A percentile compares a stretch with the other conserved stretches of the same genome.
These are phyloP conservation scores for Lodderomyces metapsilosis DNA, from an alignment of 1,139 yeast genomes.

Conservation along the genomic window DNA sequence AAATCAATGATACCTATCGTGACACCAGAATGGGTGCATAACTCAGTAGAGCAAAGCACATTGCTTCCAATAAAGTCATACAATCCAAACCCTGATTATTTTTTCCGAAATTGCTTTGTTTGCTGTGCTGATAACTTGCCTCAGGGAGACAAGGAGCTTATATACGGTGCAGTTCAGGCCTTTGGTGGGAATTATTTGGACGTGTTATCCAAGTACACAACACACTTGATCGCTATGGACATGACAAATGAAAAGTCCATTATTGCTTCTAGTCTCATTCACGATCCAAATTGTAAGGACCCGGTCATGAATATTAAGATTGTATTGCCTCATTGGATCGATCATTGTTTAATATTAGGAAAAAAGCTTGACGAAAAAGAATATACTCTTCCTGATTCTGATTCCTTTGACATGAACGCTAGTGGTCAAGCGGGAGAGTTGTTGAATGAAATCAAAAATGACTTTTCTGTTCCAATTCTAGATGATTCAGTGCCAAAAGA, in stretches of 20 bases:
- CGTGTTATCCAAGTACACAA: slow-evolving; percentile 64
- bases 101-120: slow-evolving; percentile 60
- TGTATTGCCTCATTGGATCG: slow-evolving; percentile 76
- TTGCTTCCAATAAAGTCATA: slow-evolving; percentile 50
- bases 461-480: slow-evolving; percentile 10
- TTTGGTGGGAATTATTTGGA: slow-evolving; percentile 75
- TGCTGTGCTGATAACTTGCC: slow-evolving; percentile 61
- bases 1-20: slow-evolving; percentile 68
- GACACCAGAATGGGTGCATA: slow-evolving; percentile 60
- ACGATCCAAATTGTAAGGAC: slow-evolving; percentile 22
- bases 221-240: slow-evolving; percentile 70
- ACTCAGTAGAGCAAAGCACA: slow-evolving; percentile 43
- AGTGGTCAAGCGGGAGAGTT: slow-evolving; percentile 8
- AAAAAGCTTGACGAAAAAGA: slow-evolving; percentile 50
- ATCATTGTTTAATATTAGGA: slow-evolving; percentile 61
- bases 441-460: slow-evolving; percentile 1
- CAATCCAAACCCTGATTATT: slow-evolving; percentile 69
- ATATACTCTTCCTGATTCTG: slow-evolving; percentile 44
- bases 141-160: slow-evolving; percentile 59
- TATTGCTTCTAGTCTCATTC: slow-evolving; percentile 39
- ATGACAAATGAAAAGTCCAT: slow-evolving; percentile 50
- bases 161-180: slow-evolving; percentile 64
- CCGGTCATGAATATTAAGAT: slow-evolving; percentile 46
- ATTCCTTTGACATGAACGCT: slow-evolving; percentile 9
- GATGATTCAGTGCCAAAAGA: slow-evolving; percentile 12